These are phyloP conservation scores for Apiosordaria backusii DNA, from an alignment of 495 filamentous ascomycete species.

Conservation along the genomic window DNA sequence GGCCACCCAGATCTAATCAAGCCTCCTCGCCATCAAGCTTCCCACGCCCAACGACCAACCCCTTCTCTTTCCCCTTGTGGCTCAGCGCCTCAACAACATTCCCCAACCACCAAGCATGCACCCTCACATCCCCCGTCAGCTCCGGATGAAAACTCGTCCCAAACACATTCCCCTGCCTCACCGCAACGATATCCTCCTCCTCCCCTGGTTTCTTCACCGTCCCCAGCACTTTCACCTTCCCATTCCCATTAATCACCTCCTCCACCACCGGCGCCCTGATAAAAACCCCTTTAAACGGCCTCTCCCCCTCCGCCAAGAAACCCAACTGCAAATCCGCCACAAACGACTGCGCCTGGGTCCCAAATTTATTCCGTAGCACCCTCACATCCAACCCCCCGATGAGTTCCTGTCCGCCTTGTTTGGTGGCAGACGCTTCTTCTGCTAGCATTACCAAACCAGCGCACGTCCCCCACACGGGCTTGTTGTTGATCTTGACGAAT, in stretches of 20 bases:
- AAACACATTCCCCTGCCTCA: conserved; percentile 89
- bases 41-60: conserved; percentile 10
- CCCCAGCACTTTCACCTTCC: conserved; percentile 59
- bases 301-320: conserved; percentile 53
- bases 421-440: conserved; percentile 82
- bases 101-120: conserved; percentile 90
- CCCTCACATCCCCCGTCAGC: conserved; percentile 80
- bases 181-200: conserved; percentile 82
- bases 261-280: conserved; percentile 94
- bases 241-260: conserved; percentile 60
- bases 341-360: conserved; percentile 91
- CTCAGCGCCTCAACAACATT: conserved; percentile 52
- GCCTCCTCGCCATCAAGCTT: background rate
- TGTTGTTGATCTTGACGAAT: conserved; percentile 87
- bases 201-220: conserved; percentile 41
- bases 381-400: conserved; percentile 89
- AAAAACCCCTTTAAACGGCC: conserved; percentile 78
- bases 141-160: conserved; percentile 98
- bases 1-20: background rate
- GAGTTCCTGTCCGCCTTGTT: conserved; percentile 87
- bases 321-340: conserved; percentile 69
- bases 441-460: conserved; percentile 90
- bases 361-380: conserved; percentile 94
- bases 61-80: conserved; percentile 16
- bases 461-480: conserved; percentile 94